Evolutionary conservation across 148 eudicot genomes (phyloP), one percentile per base, ranked within the genome.

Genomic region (Beta vulgaris): DNA sequence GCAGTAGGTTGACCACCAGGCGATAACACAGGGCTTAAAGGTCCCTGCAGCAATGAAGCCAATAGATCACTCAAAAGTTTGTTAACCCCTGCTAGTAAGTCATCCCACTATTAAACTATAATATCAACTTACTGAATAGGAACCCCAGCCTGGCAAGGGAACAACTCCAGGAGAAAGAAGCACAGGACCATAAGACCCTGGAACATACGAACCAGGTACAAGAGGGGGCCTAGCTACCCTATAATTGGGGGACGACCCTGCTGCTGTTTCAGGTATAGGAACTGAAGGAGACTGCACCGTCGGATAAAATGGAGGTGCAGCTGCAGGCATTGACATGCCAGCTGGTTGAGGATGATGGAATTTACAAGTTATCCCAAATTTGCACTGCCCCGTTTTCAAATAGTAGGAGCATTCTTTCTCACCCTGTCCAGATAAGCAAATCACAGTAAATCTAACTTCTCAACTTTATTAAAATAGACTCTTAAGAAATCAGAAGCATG

Each of bases 371-470:
- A 81, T 68, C 70, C 96, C 97, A 76, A 88, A 94, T 84, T 89
- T 94, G 96, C 98, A 94, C 77, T 87, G 97, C 97, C 97, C 97
- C 89, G 96, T 94, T 84, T 92, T 89, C 89, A 94, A 87, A 94
- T 92, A 94, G 79, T 94, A 92, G 93, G 98, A 88, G 97, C 98
- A 94, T 78, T 90, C 96, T 76, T 81, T 84, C 86, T 86, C 97
- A 72, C 88, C 97, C 98, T 94, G 88, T 73, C 35, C 34, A 69
- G 64, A 44, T 12, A 81, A 51, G 25, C 82, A 19, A 69, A 32
- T 32, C 71, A 44, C 31, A 0, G 23, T 36, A 53, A 63, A 34
- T 2, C 16, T 25, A 19, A 40, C 36, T 35, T 60, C 53, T 49
- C 19, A 67, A 36, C 53, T 1, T 25, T 29, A 37, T 8, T 53